Evolutionary conservation across 768 basidiomycete species (phyloP).

Genomic region (Macrolepiota dolichaula): DNA sequence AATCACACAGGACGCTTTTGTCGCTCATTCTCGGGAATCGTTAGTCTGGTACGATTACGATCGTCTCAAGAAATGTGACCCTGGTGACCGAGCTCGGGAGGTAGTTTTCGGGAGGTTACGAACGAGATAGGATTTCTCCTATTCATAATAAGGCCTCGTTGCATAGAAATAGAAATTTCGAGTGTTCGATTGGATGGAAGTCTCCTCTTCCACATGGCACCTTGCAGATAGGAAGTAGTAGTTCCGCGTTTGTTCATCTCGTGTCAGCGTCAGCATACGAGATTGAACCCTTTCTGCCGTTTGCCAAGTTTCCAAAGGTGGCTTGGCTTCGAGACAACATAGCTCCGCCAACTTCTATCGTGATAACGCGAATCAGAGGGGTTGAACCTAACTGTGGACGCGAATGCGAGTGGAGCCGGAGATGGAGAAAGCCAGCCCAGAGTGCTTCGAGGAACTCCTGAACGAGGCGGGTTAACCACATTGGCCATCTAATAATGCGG

Average conservation of each 20-base stretch:
- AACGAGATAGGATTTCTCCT: conserved; percentile 7
- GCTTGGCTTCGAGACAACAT: background rate
- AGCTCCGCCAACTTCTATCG: background rate
- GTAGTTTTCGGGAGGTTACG: conserved; percentile 23
- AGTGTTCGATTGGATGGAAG: background rate
- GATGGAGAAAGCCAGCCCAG: background rate
- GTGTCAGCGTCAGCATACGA: background rate
- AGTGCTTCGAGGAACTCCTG: background rate
- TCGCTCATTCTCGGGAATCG: conserved; percentile 60
- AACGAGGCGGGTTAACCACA: background rate
- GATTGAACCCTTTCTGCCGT: background rate
- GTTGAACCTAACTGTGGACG: background rate
- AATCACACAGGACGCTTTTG: conserved; percentile 55
- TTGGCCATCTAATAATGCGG: background rate
- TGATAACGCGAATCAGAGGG: background rate
- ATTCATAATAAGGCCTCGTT: background rate
- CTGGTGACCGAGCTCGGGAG: conserved; percentile 45
- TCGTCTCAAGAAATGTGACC: conserved; percentile 57
- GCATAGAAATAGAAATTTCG: background rate
- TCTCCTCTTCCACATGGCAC: background rate
- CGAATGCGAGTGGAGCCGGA: background rate
- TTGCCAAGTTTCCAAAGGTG: background rate
- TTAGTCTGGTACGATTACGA: conserved; percentile 83
- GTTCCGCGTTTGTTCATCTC: background rate
- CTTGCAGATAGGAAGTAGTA: background rate